These are phyloP conservation scores for Scheffersomyces quercinus DNA, from an alignment of 1,139 yeast species.

Conservation along the genomic window DNA sequence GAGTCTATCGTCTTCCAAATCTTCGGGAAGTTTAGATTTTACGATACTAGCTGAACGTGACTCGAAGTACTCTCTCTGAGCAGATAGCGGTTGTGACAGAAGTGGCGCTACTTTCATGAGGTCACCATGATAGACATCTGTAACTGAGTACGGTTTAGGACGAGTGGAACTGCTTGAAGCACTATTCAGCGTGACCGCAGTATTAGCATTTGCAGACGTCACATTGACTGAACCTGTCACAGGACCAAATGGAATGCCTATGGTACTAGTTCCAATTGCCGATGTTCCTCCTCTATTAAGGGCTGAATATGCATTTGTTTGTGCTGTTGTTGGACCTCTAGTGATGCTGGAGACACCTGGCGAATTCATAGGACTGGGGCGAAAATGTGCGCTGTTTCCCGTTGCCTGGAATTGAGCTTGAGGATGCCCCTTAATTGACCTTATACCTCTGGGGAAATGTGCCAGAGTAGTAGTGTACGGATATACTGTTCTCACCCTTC, in stretches of 20 bases:
- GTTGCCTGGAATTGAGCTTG: background rate
- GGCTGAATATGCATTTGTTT: no score
- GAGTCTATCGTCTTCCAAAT: slow-evolving; percentile 34
- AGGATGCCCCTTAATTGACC: background rate
- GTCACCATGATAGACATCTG: slow-evolving; percentile 54
- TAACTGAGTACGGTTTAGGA: slow-evolving; percentile 23
- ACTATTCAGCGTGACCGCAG: background rate
- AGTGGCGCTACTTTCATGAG: slow-evolving; percentile 51
- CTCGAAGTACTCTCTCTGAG: slow-evolving; percentile 49
- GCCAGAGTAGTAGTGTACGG: slow-evolving; percentile 14
- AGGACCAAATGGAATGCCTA: no score
- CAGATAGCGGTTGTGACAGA: slow-evolving; percentile 55
- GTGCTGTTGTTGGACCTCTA: no score
- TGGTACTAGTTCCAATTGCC: no score
- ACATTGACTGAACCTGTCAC: background rate
- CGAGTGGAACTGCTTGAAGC: slow-evolving; percentile 2
- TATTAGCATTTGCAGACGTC: background rate
- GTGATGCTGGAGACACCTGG: no score
- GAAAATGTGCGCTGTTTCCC: background rate
- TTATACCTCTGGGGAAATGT: slow-evolving; percentile 12
- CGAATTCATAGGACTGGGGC: background rate
- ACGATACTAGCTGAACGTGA: slow-evolving; percentile 8
- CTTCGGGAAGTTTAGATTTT: slow-evolving; percentile 8
- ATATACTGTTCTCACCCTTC: slow-evolving; percentile 7
- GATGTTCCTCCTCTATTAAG: no score